A percentile compares a stretch with the other conserved stretches of the same genome.
Conservation (phyloP, 257 asterid genomes). For the Asclepias syriaca region DNA sequence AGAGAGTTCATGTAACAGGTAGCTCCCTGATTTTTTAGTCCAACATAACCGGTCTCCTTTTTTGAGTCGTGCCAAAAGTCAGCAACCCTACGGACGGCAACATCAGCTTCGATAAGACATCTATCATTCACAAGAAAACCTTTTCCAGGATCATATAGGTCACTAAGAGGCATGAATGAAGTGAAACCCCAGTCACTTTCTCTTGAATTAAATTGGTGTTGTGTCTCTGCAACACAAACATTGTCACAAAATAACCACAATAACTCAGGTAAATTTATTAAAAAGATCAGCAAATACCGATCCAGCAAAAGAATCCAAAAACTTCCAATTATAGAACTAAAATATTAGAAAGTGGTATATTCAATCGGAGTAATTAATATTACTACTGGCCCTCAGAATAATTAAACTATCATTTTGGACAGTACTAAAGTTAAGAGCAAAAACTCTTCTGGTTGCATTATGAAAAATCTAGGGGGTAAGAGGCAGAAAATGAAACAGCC, state of each 20-base stretch:
- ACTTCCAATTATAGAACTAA: slow-evolving; percentile 1
- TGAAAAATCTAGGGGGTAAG: not conserved
- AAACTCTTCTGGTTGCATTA: not conserved
- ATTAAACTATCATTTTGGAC: not conserved
- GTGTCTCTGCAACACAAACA: slow-evolving; percentile 45
- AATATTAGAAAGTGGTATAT: not conserved
- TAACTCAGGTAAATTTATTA: not conserved
- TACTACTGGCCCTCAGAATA: not conserved
- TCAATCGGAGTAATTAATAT: not conserved
- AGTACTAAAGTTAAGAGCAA: not conserved
- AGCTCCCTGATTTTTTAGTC: slow-evolving; percentile 72
- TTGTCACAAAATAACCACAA: slow-evolving; percentile 10
- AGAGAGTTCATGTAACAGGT: slow-evolving; percentile 76
- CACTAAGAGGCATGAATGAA: slow-evolving; percentile 69
- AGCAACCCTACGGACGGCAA: slow-evolving; percentile 53
- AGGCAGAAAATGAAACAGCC: not conserved
- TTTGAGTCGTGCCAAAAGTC: slow-evolving; percentile 72
- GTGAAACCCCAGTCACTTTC: slow-evolving; percentile 77
- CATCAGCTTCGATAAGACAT: slow-evolving; percentile 59
- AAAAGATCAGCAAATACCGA: not conserved
- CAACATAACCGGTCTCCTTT: slow-evolving; percentile 67
- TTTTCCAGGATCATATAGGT: slow-evolving; percentile 52
- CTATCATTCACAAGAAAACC: slow-evolving; percentile 60
- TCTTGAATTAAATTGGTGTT: slow-evolving; percentile 60
- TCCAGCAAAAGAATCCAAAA: not conserved